phyloP scores from a whole-genome alignment of 1,139 yeast species.

The Blastobotrys elegans region DNA sequence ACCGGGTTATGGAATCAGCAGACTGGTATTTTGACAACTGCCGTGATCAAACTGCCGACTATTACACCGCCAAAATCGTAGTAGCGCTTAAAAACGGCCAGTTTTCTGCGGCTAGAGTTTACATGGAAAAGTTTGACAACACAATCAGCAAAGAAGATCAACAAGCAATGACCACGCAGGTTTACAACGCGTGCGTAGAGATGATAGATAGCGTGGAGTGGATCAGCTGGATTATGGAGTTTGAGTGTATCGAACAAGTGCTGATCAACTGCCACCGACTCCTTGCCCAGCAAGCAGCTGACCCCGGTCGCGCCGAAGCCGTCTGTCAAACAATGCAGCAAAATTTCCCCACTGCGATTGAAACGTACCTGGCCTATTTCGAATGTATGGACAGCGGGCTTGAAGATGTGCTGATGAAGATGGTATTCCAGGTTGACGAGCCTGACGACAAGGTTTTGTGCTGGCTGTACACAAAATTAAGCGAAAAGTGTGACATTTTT shows the following conservation, averaged over 20 bases:
- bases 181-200: conserved; percentile 4
- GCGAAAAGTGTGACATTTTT: background rate
- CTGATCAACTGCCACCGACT: background rate
- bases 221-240: background rate
- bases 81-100: background rate
- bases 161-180: background rate
- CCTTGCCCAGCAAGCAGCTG: background rate
- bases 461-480: conserved; percentile 1
- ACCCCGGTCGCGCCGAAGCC: background rate
- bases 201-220: background rate
- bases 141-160: background rate
- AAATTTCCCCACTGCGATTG: background rate
- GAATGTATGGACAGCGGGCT: background rate
- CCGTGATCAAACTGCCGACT: background rate
- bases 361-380: conserved; percentile 1
- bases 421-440: background rate
- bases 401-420: background rate
- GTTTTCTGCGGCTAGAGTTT: background rate
- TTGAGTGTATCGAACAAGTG: conserved; percentile 5
- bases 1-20: conserved; percentile 1
- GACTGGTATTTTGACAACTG: background rate
- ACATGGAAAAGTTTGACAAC: background rate
- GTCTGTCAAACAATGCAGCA: background rate
- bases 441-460: background rate
- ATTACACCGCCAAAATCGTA: conserved; percentile 2